Evolutionary conservation across 192 early-diverging fungal species (phyloP), one percentile per base, ranked within the genome.

Genomic region (Umbelopsis isabellina): DNA sequence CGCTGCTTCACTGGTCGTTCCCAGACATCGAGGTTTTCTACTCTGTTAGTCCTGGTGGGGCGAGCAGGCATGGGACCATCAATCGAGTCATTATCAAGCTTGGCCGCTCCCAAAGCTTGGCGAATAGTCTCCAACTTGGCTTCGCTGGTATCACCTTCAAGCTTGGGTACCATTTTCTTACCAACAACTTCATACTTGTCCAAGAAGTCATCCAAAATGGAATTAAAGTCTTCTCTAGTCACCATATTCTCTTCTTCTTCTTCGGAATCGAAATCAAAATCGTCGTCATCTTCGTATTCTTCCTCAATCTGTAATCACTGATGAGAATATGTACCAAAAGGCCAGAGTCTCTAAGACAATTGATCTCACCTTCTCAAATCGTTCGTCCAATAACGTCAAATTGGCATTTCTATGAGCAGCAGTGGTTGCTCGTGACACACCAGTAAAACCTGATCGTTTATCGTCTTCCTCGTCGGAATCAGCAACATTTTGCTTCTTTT

Each of bases 331-430:
- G 49, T 72, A 73, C 33, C 83, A 65, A 41, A 53, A 22, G 51
- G 12, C 8, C 37, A 41, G 0, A 6, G 5, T 41, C 37, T 4
- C 35, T 37, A 1, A 41, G 10, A 41, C 6, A 15, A 66, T 1
- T n/a, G 30, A n/a, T 25, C 21, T 66, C 27, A 95, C 78, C 77
- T 89, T 80, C 73, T 99, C 97, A 81, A 97, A 99, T 71, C 90
- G 91, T 70, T 97, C 95, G 85, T 99, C 97, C 51, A 99, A 79
- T 20, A 95, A 83, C 8, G 91, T 92, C 22, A 99, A 82, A 69
- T 95, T 90, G 48, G 90, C 89, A 76, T 96, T 98, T 77, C 97
- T 90, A 81, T 89, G 92, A 93, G 98, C 92, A 48, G 91, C 89
- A 7, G 95, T 95, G 18, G 95, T 95, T 1, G 95, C 91, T 93